Evolutionary conservation across 192 early-diverging fungal species (phyloP).

Genomic region (Coemansia sp.): DNA sequence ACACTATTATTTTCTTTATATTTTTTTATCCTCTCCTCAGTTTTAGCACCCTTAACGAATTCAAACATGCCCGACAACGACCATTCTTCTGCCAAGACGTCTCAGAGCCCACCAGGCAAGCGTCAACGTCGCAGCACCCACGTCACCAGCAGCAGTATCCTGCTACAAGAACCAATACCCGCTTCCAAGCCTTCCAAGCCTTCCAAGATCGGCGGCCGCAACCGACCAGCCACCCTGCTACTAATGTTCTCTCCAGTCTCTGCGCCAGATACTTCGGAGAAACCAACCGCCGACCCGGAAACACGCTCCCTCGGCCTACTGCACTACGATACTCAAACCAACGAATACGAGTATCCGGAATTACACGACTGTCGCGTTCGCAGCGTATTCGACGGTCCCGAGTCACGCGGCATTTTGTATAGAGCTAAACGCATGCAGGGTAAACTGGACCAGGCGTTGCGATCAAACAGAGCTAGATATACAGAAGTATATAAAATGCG

Average conservation of each 20-base stretch:
- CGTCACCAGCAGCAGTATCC: neutral
- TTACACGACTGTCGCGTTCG: slow-evolving; percentile 31
- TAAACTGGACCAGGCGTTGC: slow-evolving; percentile 17
- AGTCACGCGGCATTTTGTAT: slow-evolving; percentile 27
- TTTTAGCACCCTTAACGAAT: too few species aligned
- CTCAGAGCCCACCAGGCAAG: too few species aligned
- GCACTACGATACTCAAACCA: neutral
- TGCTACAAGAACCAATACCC: neutral
- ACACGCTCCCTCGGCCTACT: slow-evolving; percentile 12
- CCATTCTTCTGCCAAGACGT: too few species aligned
- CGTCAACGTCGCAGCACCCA: too few species aligned
- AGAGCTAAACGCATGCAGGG: slow-evolving; percentile 27
- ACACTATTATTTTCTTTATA: too few species aligned
- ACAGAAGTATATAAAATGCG: slow-evolving; percentile 21
- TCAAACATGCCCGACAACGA: too few species aligned
- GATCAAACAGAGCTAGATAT: slow-evolving; percentile 9
- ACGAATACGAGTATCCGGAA: slow-evolving; percentile 25
- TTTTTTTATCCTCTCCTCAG: too few species aligned
- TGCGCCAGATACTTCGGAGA: too few species aligned
- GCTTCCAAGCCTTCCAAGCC: too few species aligned
- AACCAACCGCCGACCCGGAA: neutral
- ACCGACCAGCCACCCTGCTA: slow-evolving; percentile 17
- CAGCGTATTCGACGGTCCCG: slow-evolving; percentile 29
- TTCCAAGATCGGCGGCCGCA: slow-evolving; percentile 15
- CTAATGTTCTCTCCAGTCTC: slow-evolving; percentile 22